These are phyloP conservation scores for Cryptosporidium canis DNA, from an alignment of 169 alveolate genomes.

Conservation along the genomic window DNA sequence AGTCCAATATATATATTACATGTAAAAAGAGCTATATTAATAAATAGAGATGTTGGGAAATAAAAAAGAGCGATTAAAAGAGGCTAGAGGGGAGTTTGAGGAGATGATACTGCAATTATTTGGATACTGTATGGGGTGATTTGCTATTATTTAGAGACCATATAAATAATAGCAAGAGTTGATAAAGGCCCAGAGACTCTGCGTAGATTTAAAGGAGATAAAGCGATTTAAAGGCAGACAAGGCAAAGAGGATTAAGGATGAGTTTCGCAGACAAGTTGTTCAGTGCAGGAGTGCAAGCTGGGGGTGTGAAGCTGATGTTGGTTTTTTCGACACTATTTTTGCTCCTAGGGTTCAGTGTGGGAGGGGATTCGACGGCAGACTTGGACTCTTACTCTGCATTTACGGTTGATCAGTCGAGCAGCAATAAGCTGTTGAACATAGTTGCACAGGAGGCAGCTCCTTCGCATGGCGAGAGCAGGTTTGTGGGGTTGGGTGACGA, in stretches of 20 bases:
- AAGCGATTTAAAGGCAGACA: not conserved
- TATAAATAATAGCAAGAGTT: not conserved
- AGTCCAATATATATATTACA: not conserved
- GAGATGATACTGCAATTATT: not conserved
- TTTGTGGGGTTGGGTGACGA: not conserved
- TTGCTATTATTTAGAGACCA: not conserved
- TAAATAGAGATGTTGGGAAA: not conserved
- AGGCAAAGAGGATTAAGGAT: not conserved
- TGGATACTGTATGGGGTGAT: not conserved
- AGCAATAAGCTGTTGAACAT: constrained; percentile 8
- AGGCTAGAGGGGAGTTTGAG: not conserved
- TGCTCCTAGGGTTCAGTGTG: not conserved
- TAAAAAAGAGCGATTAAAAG: constrained; percentile 1
- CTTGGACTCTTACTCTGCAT: constrained; percentile 30
- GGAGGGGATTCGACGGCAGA: constrained; percentile 1
- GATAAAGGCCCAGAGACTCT: not conserved
- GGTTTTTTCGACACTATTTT: not conserved
- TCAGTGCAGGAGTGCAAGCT: not conserved
- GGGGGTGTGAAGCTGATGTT: not conserved
- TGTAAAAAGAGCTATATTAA: not conserved
- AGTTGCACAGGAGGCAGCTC: constrained; percentile 51
- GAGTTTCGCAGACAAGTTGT: not conserved
- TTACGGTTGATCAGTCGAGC: constrained; percentile 18
- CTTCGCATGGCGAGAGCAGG: constrained; percentile 33
- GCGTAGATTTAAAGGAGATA: not conserved